A percentile compares a stretch with the other conserved stretches of the same genome.
phyloP scores from a whole-genome alignment of 1,284 basidiomycete species.

The Leucoagaricus sp. region DNA sequence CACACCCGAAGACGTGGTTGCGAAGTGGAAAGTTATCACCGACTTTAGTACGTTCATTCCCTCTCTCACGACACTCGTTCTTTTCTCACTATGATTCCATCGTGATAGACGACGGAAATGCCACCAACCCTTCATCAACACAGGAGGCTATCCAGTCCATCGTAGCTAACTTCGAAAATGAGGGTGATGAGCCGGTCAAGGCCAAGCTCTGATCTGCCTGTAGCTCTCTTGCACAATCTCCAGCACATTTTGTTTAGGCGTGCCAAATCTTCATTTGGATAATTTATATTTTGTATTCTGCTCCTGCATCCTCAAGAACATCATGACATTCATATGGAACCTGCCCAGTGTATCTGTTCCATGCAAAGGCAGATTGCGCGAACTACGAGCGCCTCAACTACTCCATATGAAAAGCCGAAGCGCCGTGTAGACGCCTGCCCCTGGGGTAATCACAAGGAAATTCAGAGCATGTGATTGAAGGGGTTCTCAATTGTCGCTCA shows the following conservation, averaged over 20 bases:
- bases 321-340: too few relatives aligned
- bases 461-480: slow-evolving; percentile 12
- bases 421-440: not conserved
- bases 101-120: slow-evolving; percentile 65
- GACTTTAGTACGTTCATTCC: slow-evolving; percentile 64
- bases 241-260: not conserved
- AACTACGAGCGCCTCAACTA: too few relatives aligned
- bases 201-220: slow-evolving; percentile 45
- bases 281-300: too few relatives aligned
- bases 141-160: slow-evolving; percentile 79
- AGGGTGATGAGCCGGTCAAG: slow-evolving; percentile 39
- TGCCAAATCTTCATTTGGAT: not conserved
- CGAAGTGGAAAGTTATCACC: slow-evolving; percentile 82
- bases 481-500: too few relatives aligned
- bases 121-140: slow-evolving; percentile 75
- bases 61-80: not conserved
- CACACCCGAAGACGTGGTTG: slow-evolving; percentile 77
- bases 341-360: too few relatives aligned
- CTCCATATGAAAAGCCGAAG: too few relatives aligned
- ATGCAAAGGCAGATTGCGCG: too few relatives aligned
- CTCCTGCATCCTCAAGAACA: too few relatives aligned
- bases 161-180: slow-evolving; percentile 82
- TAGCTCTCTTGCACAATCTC: slow-evolving; percentile 12
- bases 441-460: too few relatives aligned
- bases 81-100: not conserved